Conservation (phyloP, 768 basidiomycete genomes). For the Phallus indusiatus region DNA sequence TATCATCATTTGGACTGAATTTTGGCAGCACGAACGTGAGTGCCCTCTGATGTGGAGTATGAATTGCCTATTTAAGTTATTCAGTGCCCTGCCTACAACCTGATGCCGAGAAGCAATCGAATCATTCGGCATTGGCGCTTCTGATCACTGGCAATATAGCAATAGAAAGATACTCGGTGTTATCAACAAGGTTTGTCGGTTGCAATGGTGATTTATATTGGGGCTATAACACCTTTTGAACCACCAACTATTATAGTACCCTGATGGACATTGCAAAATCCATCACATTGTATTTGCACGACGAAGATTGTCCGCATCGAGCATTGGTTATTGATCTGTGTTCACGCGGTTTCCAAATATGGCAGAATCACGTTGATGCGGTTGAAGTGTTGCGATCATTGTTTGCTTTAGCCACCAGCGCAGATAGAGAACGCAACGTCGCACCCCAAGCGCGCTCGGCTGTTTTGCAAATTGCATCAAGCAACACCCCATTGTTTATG, state of each 20-base stretch:
- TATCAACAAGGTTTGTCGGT: conserved; percentile 54
- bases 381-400: conserved; percentile 80
- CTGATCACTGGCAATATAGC: conserved; percentile 80
- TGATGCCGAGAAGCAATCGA: conserved; percentile 47
- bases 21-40: conserved; percentile 58
- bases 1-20: conserved; percentile 45
- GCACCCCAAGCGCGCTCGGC: conserved; percentile 74
- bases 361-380: conserved; percentile 90
- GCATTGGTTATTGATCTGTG: conserved; percentile 82
- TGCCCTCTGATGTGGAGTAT: not conserved
- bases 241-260: conserved; percentile 34
- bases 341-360: conserved; percentile 83
- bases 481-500: conserved; percentile 87
- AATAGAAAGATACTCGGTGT: conserved; percentile 63
- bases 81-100: conserved; percentile 57
- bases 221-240: not conserved
- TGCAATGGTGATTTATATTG: not conserved
- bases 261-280: conserved; percentile 83
- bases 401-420: conserved; percentile 68
- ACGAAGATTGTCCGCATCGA: conserved; percentile 55
- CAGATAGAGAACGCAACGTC: conserved; percentile 62
- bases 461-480: conserved; percentile 73
- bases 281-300: conserved; percentile 65
- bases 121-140: conserved; percentile 56
- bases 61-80: not conserved